Percentiles rank a stretch among this genome's conserved stretches.
These are phyloP conservation scores for Nitzschia sp. DNA, from an alignment of 108 stramenopile species.

Conservation along the genomic window DNA sequence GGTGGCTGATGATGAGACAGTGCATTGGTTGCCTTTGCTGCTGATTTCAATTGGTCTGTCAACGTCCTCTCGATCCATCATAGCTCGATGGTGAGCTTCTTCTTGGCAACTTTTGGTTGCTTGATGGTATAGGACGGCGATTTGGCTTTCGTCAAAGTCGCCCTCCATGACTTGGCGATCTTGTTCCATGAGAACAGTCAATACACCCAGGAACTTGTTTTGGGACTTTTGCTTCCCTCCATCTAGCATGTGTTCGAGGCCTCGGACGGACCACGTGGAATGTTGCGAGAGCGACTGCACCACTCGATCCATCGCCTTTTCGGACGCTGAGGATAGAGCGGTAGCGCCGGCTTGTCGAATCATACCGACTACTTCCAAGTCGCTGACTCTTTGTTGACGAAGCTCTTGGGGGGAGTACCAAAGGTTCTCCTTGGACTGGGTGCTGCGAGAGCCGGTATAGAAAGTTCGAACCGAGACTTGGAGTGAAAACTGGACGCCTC, in stretches of 20 bases:
- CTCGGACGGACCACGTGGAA: neutral
- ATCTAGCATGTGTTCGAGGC: neutral
- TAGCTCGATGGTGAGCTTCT: neutral
- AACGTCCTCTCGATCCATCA: neutral
- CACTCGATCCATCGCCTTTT: neutral
- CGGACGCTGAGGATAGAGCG: neutral
- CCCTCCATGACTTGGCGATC: conserved; percentile 13
- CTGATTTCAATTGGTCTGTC: no score
- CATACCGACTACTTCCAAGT: neutral
- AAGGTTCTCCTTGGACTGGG: neutral
- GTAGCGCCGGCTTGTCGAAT: neutral
- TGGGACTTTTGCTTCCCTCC: neutral
- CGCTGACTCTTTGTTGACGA: neutral
- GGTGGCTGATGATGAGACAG: no score
- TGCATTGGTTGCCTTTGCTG: no score
- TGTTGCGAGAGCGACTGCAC: neutral
- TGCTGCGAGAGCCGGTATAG: neutral
- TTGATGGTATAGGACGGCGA: neutral
- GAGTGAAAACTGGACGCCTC: neutral
- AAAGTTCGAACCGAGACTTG: neutral
- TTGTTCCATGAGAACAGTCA: conserved; percentile 18
- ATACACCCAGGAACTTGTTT: conserved; percentile 1
- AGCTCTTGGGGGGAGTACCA: neutral
- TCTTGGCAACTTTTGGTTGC: neutral
- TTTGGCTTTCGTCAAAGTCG: neutral